Evolutionary conservation across 1,284 basidiomycete species (phyloP).

Genomic region (Clitocybe nebularis): DNA sequence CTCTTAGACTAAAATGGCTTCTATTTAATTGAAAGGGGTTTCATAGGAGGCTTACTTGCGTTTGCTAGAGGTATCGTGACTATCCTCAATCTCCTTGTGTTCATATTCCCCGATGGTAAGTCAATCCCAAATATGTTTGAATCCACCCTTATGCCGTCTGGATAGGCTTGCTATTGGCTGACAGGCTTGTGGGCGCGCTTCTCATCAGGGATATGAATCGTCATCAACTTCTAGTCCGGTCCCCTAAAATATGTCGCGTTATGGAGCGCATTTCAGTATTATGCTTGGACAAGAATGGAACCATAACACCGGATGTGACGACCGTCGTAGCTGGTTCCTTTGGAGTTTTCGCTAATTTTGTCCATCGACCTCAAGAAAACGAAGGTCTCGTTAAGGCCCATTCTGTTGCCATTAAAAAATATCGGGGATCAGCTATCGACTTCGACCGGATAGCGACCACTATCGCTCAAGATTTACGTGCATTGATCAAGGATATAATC

Average conservation of each 20-base stretch:
- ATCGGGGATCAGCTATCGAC: conserved; percentile 83
- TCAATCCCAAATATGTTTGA: too few species aligned
- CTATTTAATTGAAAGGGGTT: too few species aligned
- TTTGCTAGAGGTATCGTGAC: too few species aligned
- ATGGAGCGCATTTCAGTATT: conserved; percentile 98
- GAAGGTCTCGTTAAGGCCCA: conserved; percentile 19
- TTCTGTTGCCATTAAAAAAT: too few species aligned
- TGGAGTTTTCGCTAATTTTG: conserved; percentile 93
- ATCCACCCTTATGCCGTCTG: too few species aligned
- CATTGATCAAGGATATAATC: conserved; percentile 83
- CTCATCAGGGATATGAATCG: conserved; percentile 97
- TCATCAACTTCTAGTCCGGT: conserved; percentile 91
- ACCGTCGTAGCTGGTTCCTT: conserved; percentile 93
- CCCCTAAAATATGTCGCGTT: conserved; percentile 94
- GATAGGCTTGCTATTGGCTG: conserved; percentile 93
- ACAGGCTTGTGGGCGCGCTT: conserved; percentile 94
- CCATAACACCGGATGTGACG: conserved; percentile 94
- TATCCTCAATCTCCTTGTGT: too few species aligned
- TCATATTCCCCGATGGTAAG: too few species aligned
- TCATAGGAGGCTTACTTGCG: too few species aligned
- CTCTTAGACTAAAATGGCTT: too few species aligned
- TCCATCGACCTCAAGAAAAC: conserved; percentile 77
- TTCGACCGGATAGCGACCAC: conserved; percentile 63
- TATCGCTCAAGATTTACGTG: conserved; percentile 60
- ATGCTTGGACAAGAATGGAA: conserved; percentile 95